Conservation (phyloP, 2,329 filamentous ascomycete species). For the Pyrenophora tritici-repentis region DNA sequence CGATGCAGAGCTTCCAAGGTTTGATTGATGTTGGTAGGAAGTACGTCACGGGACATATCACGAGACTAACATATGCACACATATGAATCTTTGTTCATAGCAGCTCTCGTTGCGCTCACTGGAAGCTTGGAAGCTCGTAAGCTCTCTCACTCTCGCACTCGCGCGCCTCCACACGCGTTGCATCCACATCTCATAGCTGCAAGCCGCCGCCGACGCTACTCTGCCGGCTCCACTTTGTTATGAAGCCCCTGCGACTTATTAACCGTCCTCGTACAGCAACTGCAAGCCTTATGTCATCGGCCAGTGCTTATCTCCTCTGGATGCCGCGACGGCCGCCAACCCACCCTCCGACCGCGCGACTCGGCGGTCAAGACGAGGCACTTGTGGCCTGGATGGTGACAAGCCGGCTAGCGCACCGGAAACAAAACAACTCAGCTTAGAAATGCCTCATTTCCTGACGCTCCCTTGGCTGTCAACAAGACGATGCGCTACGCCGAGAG, state of each 20-base stretch:
- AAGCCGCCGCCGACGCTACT: conserved; percentile 26
- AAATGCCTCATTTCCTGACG: conserved; percentile 22
- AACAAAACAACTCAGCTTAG: conserved; percentile 7
- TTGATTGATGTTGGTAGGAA: no score
- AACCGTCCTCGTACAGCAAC: conserved; percentile 13
- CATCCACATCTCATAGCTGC: conserved; percentile 12
- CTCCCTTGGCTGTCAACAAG: conserved; percentile 3
- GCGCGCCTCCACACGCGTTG: conserved; percentile 4
- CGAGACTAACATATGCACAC: no score
- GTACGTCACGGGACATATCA: no score
- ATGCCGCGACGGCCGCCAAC: conserved; percentile 2
- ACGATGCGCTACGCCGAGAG: conserved; percentile 15
- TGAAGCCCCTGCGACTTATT: conserved; percentile 15
- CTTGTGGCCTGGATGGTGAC: conserved; percentile 3
- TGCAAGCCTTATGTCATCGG: conserved; percentile 24
- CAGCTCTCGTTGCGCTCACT: no score
- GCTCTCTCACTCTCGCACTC: no score
- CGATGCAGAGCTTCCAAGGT: background rate
- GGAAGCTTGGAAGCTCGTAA: no score
- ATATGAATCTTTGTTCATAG: no score
- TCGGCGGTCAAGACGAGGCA: conserved; percentile 1
- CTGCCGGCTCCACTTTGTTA: conserved; percentile 18
- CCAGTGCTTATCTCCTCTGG: conserved; percentile 24
- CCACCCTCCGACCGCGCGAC: background rate
- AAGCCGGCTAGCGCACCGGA: conserved; percentile 12